phyloP scores from a whole-genome alignment of 2,329 filamentous ascomycete species.

The Diaporthe vexans region DNA sequence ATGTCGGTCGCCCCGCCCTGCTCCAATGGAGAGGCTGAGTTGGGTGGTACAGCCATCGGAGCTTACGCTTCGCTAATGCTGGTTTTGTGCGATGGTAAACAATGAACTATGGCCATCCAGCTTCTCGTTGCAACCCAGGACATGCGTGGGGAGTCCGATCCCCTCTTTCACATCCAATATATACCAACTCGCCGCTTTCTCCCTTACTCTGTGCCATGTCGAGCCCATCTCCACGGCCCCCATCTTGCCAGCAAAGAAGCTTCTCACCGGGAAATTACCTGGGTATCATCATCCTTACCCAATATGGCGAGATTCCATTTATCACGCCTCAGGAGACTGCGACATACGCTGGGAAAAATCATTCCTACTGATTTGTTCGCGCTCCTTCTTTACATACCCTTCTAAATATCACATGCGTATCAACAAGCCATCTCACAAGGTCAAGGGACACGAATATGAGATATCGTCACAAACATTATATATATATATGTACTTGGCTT shows the following conservation, averaged over 20 bases:
- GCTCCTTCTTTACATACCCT: constrained; percentile 38
- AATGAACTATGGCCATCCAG: background rate
- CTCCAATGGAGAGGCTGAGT: constrained; percentile 28
- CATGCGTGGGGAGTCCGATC: constrained; percentile 30
- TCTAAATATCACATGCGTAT: background rate
- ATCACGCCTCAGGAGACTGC: constrained; percentile 32
- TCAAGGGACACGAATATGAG: background rate
- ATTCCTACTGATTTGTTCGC: constrained; percentile 27
- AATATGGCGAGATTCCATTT: constrained; percentile 11
- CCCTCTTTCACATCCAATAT: background rate
- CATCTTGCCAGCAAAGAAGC: constrained; percentile 3
- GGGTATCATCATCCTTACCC: background rate
- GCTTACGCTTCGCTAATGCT: constrained; percentile 22
- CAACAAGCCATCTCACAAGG: background rate
- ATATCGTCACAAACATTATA: background rate
- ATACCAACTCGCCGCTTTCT: constrained; percentile 14
- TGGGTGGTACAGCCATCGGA: constrained; percentile 21
- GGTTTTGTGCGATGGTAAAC: constrained; percentile 26
- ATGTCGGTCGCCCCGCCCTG: constrained; percentile 24
- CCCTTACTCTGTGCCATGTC: background rate
- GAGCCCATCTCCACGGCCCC: constrained; percentile 2
- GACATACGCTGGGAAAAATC: constrained; percentile 17
- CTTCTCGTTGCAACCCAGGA: constrained; percentile 9
- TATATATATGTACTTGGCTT: constrained; percentile 24
- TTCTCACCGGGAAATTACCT: background rate